Conservation (phyloP, 768 basidiomycete genomes). For the Boletus vermiculosoides region DNA sequence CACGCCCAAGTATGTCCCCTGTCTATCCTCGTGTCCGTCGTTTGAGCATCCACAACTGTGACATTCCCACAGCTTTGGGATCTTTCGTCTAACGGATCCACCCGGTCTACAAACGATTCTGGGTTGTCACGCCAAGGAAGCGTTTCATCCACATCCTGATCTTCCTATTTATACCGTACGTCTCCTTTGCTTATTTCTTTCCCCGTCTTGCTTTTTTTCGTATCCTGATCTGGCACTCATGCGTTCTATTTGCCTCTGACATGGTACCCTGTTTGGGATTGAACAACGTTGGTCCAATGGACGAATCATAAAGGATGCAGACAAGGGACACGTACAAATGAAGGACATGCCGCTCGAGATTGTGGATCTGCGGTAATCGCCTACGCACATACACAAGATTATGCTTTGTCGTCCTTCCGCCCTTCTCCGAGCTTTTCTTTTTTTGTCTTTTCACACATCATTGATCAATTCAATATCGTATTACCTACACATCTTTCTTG, state of each 20-base stretch:
- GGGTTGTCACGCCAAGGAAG: conserved; percentile 63
- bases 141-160: conserved; percentile 86
- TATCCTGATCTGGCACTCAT: background rate
- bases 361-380: conserved; percentile 64
- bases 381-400: background rate
- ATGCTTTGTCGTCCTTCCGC: too few relatives aligned
- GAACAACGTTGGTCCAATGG: background rate
- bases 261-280: background rate
- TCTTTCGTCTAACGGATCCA: conserved; percentile 88
- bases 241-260: background rate
- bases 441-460: background rate
- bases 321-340: conserved; percentile 82
- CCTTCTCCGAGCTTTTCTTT: too few relatives aligned
- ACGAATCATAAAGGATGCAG: conserved; percentile 58
- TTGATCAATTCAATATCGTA: background rate
- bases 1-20: conserved; percentile 59
- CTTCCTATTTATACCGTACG: conserved; percentile 83
- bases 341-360: conserved; percentile 73
- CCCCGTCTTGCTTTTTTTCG: background rate
- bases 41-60: background rate
- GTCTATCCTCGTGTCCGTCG: background rate
- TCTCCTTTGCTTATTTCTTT: conserved; percentile 12
- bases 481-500: background rate
- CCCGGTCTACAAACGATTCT: conserved; percentile 74
- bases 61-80: conserved; percentile 56